A percentile compares a stretch with the other conserved stretches of the same genome.
Conservation (phyloP, 306 rosid genomes). For the Inga leiocalycina region DNA sequence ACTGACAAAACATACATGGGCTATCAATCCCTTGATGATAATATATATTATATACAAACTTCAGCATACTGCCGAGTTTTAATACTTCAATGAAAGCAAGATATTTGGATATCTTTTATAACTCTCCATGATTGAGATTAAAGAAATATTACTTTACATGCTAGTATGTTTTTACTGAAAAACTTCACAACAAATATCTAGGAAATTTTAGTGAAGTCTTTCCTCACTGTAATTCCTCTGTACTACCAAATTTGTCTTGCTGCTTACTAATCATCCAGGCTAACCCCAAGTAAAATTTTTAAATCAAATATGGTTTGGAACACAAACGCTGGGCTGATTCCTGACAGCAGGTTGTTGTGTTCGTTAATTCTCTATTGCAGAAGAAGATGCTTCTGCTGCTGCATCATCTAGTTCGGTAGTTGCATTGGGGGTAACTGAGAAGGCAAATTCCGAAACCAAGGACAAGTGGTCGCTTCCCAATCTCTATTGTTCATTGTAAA, state of each 20-base stretch:
- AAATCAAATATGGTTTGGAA: constrained; percentile 20
- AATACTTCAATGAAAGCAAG: background rate
- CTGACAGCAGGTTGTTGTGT: constrained; percentile 23
- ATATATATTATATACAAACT: background rate
- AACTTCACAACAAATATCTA: background rate
- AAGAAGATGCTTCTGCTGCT: constrained; percentile 25
- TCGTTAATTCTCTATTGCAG: constrained; percentile 38
- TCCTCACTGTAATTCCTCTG: background rate
- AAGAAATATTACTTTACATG: background rate
- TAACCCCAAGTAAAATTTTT: constrained; percentile 3
- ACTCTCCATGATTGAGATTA: background rate
- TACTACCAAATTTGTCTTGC: background rate
- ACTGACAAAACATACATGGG: background rate
- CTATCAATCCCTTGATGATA: constrained; percentile 9
- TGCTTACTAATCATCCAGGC: background rate
- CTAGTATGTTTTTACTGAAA: background rate
- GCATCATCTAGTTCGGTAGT: constrained; percentile 7
- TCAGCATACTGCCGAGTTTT: background rate
- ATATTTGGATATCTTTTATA: background rate
- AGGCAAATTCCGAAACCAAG: constrained; percentile 79
- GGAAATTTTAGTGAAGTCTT: background rate
- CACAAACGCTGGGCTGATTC: constrained; percentile 15
- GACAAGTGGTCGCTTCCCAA: constrained; percentile 92
- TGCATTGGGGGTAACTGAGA: constrained; percentile 37
- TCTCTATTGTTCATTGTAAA: constrained; percentile 44